Base-by-base conservation (phyloP, 1,139 yeast species). In the Hyphopichia pseudoburtonii region DNA sequence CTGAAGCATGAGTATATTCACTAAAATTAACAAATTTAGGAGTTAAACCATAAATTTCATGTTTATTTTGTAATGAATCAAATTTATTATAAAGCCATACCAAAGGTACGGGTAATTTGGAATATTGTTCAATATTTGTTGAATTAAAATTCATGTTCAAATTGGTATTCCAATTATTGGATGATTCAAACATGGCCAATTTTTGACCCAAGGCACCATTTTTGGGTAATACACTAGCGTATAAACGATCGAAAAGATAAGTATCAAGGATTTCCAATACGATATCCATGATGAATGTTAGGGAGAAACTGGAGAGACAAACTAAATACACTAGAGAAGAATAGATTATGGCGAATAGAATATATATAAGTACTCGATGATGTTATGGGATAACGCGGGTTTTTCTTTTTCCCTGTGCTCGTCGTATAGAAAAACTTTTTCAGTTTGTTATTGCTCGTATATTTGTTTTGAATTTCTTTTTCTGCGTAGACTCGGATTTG, bases 261-360 rank as follows among this genome's bases (percentile, higher is more conserved):
- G 85, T 73, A 63, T 90, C 98, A 38, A 72, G 65, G 27, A 79
- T 68, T 63, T 90, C 98, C 41, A 92, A 73, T 28, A 88, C 89
- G 56, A 90, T 69, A 82, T 90, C 98, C 98, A 90, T 90, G 4
- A 7, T 12, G 5, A 17, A 26, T 26, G 15, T 26, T n/a, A n/a
- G n/a, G n/a, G n/a, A n/a, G n/a, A n/a, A n/a, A n/a, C n/a, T n/a
- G n/a, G n/a, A n/a, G n/a, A n/a, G n/a, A n/a, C n/a, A n/a, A n/a
- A n/a, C n/a, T n/a, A n/a, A n/a, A n/a, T n/a, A n/a, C n/a, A n/a
- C n/a, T n/a, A n/a, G n/a, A n/a, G n/a, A n/a, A n/a, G n/a, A n/a
- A n/a, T n/a, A n/a, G n/a, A n/a, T n/a, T n/a, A n/a, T n/a, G n/a
- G n/a, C n/a, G n/a, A n/a, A n/a, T n/a, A n/a, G n/a, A n/a, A n/a